Evolutionary conservation across 805 yeast genomes (phyloP).

Genomic region (Saturnispora gosingensis): DNA sequence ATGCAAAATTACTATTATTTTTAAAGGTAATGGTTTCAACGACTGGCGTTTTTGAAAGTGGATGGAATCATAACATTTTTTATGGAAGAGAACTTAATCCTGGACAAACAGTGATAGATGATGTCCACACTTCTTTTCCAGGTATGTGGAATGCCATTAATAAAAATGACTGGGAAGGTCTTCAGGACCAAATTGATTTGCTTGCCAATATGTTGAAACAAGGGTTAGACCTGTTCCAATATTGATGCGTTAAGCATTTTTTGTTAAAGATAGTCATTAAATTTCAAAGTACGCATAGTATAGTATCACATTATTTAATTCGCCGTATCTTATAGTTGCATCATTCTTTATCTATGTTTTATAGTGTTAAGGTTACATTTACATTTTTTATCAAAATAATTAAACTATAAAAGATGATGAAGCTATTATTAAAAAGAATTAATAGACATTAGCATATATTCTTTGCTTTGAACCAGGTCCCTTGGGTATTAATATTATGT

Average conservation of each 20-base stretch:
- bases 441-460: too few relatives aligned
- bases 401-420: neutral
- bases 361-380: neutral
- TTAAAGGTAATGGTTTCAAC: conserved; percentile 43
- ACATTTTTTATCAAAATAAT: neutral
- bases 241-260: neutral
- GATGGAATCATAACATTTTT: conserved; percentile 58
- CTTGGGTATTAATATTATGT: neutral
- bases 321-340: neutral
- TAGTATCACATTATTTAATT: neutral
- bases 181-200: conserved; percentile 43
- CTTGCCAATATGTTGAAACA: conserved; percentile 31
- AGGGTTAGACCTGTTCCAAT: conserved; percentile 18
- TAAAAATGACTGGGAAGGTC: conserved; percentile 38
- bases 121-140: conserved; percentile 64
- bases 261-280: neutral
- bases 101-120: conserved; percentile 37
- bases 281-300: neutral
- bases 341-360: neutral
- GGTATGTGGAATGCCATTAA: conserved; percentile 59
- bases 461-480: neutral
- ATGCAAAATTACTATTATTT: conserved; percentile 49
- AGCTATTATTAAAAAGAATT: neutral
- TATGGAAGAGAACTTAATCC: conserved; percentile 68
- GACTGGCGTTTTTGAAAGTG: conserved; percentile 39